Evolutionary conservation across 352 stramenopile species (phyloP).

Genomic region (Globisporangium yorkense): DNA sequence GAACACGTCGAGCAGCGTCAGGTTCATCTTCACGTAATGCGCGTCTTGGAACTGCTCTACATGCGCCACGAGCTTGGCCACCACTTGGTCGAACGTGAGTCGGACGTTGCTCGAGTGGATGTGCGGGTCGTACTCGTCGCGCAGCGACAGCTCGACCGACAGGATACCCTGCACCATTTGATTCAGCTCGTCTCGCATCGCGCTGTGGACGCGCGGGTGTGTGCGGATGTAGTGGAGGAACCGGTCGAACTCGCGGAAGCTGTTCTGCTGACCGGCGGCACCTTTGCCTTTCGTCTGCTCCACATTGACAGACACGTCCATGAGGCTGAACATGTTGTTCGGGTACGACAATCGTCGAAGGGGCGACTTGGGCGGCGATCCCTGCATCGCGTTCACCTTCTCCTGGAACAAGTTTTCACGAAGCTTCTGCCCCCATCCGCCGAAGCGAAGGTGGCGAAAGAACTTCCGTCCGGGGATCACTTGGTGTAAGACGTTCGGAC

Average conservation of each 20-base stretch:
- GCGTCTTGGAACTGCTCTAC: conserved; percentile 48
- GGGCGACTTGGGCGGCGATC: conserved; percentile 11
- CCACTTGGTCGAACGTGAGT: conserved; percentile 63
- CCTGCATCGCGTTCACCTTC: conserved; percentile 1
- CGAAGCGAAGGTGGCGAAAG: neutral
- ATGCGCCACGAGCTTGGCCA: conserved; percentile 53
- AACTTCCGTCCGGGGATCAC: neutral
- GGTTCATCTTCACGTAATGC: conserved; percentile 58
- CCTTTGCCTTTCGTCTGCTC: neutral
- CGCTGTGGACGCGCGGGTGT: conserved; percentile 31
- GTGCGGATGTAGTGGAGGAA: conserved; percentile 37
- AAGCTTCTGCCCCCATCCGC: neutral
- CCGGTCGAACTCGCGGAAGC: conserved; percentile 37
- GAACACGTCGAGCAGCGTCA: conserved; percentile 67
- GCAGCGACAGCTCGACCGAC: conserved; percentile 35
- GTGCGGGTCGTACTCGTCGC: conserved; percentile 40
- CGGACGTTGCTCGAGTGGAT: conserved; percentile 31
- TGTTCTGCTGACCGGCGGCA: conserved; percentile 12
- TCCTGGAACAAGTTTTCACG: neutral
- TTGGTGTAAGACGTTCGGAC: neutral
- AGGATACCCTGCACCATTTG: conserved; percentile 69
- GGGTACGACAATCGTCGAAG: conserved; percentile 8
- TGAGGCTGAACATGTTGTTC: conserved; percentile 2
- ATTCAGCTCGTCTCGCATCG: conserved; percentile 65
- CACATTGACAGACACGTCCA: neutral